Evolutionary conservation across 441 rosid species (phyloP).

Genomic region (Syzygium syzygioides): DNA sequence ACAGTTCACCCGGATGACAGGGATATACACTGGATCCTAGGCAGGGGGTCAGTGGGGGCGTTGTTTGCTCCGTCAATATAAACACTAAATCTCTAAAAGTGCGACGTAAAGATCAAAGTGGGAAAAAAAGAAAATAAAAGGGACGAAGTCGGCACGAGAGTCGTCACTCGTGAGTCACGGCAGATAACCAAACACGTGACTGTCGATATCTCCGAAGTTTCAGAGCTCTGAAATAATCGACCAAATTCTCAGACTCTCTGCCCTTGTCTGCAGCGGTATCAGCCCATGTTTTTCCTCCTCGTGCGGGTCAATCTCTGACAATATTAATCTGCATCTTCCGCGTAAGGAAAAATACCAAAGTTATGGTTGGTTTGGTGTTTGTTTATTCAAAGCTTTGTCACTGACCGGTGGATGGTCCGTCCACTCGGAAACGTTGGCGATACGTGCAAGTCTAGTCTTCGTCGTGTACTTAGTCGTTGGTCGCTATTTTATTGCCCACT

Average conservation of each 20-base stretch:
- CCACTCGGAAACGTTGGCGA: no score
- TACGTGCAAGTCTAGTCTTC: no score
- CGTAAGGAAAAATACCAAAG: no score
- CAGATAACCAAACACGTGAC: background rate
- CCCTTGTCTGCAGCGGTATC: background rate
- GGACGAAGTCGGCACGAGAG: background rate
- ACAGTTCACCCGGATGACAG: background rate
- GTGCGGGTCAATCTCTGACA: background rate
- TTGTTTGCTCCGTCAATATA: background rate
- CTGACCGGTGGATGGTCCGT: no score
- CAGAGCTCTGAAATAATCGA: background rate
- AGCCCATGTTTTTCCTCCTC: background rate
- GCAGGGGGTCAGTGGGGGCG: background rate
- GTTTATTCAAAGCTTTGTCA: no score
- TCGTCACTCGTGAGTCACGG: background rate
- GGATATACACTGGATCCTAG: background rate
- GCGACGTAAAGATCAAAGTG: background rate
- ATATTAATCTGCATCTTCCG: background rate
- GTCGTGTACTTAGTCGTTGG: no score
- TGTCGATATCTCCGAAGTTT: background rate
- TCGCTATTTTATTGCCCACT: no score
- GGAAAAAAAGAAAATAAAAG: fast-evolving
- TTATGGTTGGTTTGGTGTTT: no score
- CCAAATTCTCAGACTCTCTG: background rate
- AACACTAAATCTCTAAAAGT: background rate